phyloP scores from a whole-genome alignment of 345 rosid species.

The Stellera chamaejasme region DNA sequence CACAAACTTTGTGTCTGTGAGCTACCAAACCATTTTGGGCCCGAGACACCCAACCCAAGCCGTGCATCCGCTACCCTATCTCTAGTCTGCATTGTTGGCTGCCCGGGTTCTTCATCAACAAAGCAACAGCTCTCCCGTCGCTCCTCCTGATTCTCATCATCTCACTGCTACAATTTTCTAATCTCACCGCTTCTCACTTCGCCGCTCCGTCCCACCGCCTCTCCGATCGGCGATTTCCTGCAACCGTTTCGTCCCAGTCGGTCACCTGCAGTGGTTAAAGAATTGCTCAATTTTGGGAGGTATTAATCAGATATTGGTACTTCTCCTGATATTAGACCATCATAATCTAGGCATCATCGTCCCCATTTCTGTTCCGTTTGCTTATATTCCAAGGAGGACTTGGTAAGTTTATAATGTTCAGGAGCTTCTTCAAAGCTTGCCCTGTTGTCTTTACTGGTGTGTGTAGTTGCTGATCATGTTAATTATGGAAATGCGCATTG shows the following conservation, averaged over 20 bases:
- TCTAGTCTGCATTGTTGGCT: too few species aligned
- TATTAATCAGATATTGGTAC: neutral
- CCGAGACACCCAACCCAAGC: too few species aligned
- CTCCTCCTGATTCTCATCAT: neutral
- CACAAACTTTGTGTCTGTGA: too few species aligned
- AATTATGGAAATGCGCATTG: neutral
- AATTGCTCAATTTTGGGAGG: too few species aligned
- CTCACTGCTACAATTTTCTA: too few species aligned
- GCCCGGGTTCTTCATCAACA: too few species aligned
- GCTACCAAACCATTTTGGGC: too few species aligned
- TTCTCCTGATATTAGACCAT: neutral
- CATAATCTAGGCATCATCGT: neutral
- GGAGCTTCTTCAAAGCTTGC: neutral
- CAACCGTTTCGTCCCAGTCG: neutral
- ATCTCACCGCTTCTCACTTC: neutral
- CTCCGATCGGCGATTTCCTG: neutral
- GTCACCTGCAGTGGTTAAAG: neutral
- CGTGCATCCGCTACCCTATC: too few species aligned
- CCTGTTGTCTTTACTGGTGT: neutral
- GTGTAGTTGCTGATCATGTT: neutral
- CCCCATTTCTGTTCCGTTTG: too few species aligned
- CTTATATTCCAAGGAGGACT: neutral
- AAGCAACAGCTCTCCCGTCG: neutral
- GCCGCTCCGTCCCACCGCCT: neutral
- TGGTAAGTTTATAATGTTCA: neutral